These are phyloP conservation scores for Fraxinus quadrangulata DNA, from an alignment of 257 asterid genomes.

Conservation along the genomic window DNA sequence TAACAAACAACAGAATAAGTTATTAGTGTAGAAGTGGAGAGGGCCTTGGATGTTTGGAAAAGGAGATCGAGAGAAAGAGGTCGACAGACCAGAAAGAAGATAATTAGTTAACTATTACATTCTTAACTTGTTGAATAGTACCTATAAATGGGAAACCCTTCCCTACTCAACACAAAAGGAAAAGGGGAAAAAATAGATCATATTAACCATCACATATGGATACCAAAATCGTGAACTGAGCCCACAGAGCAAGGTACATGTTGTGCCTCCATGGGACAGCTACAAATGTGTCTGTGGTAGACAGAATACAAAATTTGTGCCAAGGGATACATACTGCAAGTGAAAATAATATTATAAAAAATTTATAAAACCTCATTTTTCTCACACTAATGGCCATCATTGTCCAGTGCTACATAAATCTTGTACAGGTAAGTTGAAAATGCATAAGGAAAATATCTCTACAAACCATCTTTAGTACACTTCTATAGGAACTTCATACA, in stretches of 20 bases:
- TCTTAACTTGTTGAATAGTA: no score
- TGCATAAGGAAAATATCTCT: not conserved
- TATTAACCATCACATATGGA: no score
- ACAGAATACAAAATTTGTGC: not conserved
- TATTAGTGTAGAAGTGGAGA: not conserved
- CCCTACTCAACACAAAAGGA: no score
- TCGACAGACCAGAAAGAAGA: no score
- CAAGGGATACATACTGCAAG: not conserved
- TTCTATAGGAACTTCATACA: not conserved
- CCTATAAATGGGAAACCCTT: no score
- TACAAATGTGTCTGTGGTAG: not conserved
- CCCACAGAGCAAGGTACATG: not conserved
- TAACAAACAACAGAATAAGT: conserved; percentile 7
- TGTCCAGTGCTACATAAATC: not conserved
- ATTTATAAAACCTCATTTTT: not conserved
- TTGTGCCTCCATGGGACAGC: not conserved
- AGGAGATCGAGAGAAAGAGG: no score
- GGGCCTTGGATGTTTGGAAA: not conserved
- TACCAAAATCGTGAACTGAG: no score
- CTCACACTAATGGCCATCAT: not conserved
- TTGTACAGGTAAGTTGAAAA: not conserved
- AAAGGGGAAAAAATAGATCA: no score
- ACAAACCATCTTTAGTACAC: not conserved
- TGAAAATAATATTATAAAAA: not conserved
- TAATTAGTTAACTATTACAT: no score